Base-by-base conservation (phyloP, 495 filamentous ascomycete species). In the Cladorrhinum samala region DNA sequence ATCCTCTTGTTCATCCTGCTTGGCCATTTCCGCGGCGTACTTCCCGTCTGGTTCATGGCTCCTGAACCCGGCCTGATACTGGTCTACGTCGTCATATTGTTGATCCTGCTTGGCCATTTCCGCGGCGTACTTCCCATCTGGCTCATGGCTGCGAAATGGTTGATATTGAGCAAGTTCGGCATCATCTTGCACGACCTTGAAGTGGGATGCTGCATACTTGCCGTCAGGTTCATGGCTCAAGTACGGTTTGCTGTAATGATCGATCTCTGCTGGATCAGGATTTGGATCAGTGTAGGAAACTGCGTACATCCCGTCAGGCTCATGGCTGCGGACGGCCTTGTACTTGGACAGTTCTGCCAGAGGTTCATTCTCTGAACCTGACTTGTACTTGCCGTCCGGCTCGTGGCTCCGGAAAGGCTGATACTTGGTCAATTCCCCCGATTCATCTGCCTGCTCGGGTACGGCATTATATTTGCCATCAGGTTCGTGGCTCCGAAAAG, bases 171-270 rank as follows among this genome's bases (percentile, higher is more conserved):
- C 27, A 33, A 33, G 23, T 9, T 45, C 23, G 18, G 0, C 18
- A 19, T 40, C 16, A 19, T 58, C 46, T 13, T 54, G 19, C 42
- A 24, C 42, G 2, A 13, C 14, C 18, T 13, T 23, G 4, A 11
- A 53, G 8, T 53, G 30, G 33, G 61, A 56, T 16, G 58, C 53
- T 3, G 56, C 54, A 47, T 72, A 64, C 45, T 60, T 64, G 9
- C 60, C 60, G 20, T 65, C 59, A 4, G 55, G 55, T 6, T 54
- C 56, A 16, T 59, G 57, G 5, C 38, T 30, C 13, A 62, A 60
- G 30, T 69, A 65, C 5, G 71, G 59, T 11, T 53, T 56, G 21
- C 52, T 36, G 44, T 74, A 74, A 3, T 58, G 17, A 8, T 49
- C 60, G n/a, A 71, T 25, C 23, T 69, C 67, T 9, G 50, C 54